Percentiles rank a stretch among this genome's conserved stretches.
Conservation (phyloP, 192 early-diverging fungal genomes). For the Gaertneriomyces semiglobifer region DNA sequence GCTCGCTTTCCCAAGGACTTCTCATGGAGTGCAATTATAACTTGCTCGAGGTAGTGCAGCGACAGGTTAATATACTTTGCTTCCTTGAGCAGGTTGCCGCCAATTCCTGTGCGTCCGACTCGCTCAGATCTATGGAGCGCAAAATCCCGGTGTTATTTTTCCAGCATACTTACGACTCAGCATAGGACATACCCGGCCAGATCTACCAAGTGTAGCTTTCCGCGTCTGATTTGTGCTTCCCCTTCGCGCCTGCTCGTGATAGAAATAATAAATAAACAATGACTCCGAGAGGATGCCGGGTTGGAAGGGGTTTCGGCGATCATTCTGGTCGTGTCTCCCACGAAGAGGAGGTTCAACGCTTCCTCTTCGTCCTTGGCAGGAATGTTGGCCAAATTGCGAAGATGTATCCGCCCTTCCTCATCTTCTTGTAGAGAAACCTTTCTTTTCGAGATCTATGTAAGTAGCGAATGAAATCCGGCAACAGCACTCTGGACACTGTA, state of each 20-base stretch:
- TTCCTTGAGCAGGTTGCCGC: slow-evolving; percentile 56
- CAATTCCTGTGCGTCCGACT: slow-evolving; percentile 50
- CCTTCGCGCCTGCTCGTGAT: slow-evolving; percentile 39
- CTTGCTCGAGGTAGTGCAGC: slow-evolving; percentile 62
- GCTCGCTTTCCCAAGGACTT: slow-evolving; percentile 48
- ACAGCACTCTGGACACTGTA: neutral
- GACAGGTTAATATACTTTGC: slow-evolving; percentile 61
- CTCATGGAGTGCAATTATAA: slow-evolving; percentile 62
- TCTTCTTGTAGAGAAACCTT: slow-evolving; percentile 53
- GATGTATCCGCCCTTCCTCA: slow-evolving; percentile 46
- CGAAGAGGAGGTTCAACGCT: slow-evolving; percentile 59
- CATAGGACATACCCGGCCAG: slow-evolving; percentile 52
- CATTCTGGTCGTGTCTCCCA: slow-evolving; percentile 62
- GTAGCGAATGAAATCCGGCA: neutral
- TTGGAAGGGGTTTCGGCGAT: slow-evolving; percentile 68
- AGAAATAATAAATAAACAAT: slow-evolving; percentile 59
- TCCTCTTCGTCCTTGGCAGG: slow-evolving; percentile 51
- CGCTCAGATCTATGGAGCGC: slow-evolving; percentile 51
- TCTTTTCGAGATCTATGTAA: slow-evolving; percentile 25
- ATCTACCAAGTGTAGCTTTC: slow-evolving; percentile 64
- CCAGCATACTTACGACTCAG: no score
- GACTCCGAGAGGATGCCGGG: slow-evolving; percentile 58
- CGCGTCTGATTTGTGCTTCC: slow-evolving; percentile 44
- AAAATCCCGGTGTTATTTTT: neutral
- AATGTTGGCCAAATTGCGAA: slow-evolving; percentile 50